Evolutionary conservation across 225 moss, liverwort and hornwort genomes (phyloP).

Genomic region (Polytrichum commune): DNA sequence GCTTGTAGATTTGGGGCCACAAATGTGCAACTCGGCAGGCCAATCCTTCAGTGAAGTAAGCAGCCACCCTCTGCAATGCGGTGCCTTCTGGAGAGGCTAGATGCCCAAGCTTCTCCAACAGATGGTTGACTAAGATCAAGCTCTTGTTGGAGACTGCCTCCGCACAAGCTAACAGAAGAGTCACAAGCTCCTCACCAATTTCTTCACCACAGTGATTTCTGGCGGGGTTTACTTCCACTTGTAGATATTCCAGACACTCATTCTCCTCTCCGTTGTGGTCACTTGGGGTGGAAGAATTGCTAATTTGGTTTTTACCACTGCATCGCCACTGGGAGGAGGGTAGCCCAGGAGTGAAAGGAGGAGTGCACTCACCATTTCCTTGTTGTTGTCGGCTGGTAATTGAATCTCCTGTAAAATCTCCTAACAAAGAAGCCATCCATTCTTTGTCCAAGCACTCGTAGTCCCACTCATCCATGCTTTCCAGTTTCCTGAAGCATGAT

Average conservation of each 20-base stretch:
- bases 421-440: slow-evolving; percentile 1
- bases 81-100: slow-evolving; percentile 58
- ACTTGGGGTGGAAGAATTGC: neutral
- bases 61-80: slow-evolving; percentile 50
- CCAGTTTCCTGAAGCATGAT: slow-evolving; percentile 12
- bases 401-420: neutral
- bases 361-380: neutral
- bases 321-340: neutral
- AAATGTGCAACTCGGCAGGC: slow-evolving; percentile 43
- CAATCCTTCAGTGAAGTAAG: slow-evolving; percentile 60
- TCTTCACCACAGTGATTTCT: slow-evolving; percentile 15
- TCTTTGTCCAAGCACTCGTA: neutral
- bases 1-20: slow-evolving; percentile 61
- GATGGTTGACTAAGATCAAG: slow-evolving; percentile 47
- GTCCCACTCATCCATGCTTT: slow-evolving; percentile 66
- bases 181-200: slow-evolving; percentile 42
- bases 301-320: neutral
- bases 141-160: slow-evolving; percentile 53
- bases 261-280: neutral
- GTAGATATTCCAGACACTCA: neutral
- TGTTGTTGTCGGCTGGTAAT: neutral
- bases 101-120: slow-evolving; percentile 51
- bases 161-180: slow-evolving; percentile 47
- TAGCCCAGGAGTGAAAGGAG: neutral
- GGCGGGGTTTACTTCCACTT: neutral